phyloP scores from a whole-genome alignment of 2,329 filamentous ascomycete genomes.

The Penicillium freii region DNA sequence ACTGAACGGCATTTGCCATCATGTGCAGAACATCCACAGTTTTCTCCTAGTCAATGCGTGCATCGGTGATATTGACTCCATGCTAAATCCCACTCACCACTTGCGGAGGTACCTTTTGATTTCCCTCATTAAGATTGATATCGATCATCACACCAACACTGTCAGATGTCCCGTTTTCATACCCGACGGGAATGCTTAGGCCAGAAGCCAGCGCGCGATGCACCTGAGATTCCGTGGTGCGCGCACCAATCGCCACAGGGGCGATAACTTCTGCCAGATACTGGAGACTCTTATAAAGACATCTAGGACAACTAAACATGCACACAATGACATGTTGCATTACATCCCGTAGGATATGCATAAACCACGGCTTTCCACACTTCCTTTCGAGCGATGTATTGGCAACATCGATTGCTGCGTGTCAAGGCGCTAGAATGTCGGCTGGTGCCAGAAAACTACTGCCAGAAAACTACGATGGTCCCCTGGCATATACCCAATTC shows the following conservation, averaged over 20 bases:
- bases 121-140: too few relatives aligned
- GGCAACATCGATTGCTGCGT: neutral
- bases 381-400: neutral
- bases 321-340: neutral
- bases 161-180: conserved; percentile 51
- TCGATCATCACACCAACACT: too few relatives aligned
- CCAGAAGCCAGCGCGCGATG: conserved; percentile 94
- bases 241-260: conserved; percentile 86
- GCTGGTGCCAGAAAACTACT: too few relatives aligned
- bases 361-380: neutral
- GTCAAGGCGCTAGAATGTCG: neutral
- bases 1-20: conserved; percentile 59
- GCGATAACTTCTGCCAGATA: conserved; percentile 93
- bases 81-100: too few relatives aligned
- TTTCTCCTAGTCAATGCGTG: conserved; percentile 88
- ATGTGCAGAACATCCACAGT: conserved; percentile 66
- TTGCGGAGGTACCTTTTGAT: too few relatives aligned
- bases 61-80: conserved; percentile 74
- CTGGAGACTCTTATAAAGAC: conserved; percentile 44
- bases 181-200: conserved; percentile 93
- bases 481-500: neutral
- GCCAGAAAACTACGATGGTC: too few relatives aligned
- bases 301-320: neutral
- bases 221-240: conserved; percentile 93
- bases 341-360: neutral